Evolutionary conservation across 164 flowering plant species (phyloP), one percentile per base, ranked within the genome.

Genomic region (Tetracentron sinense): DNA sequence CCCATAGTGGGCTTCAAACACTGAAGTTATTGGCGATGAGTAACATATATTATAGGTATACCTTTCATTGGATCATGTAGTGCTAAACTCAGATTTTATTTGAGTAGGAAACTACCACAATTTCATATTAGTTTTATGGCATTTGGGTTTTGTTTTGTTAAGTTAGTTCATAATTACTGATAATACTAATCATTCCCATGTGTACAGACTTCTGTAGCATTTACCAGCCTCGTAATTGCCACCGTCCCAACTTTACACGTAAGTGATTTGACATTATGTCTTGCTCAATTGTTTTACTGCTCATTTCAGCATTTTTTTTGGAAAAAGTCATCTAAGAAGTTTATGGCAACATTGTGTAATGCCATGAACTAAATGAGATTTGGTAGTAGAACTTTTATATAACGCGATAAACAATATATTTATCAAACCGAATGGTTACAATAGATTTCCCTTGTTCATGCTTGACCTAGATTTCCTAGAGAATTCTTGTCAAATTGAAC

Each of bases 191-290:
- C n/a, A 20, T 62, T 63, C 42, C 52, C 25, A 22, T 75, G 26
- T 25, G 17, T 82, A 86, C 87, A 90, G 97, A 83, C 94, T 60
- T 79, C 89, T 31, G 72, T 82, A 60, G 94, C 94, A 7, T 83
- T 90, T 66, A 72, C 84, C 4, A 79, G 88, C 75, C 77, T 90
- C 54, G 90, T 90, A 12, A 58, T 81, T 52, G 87, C 87, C 30
- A 87, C 94, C 42, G 78, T 90, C 26, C 97, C 97, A 29, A 82
- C 97, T 48, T 65, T 90, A 42, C 60, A 38, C 76, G 97, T 90
- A 74, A 90, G 92, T 75, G 27, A 14, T 26, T 26, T 26, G 30
- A 53, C 2, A 7, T 3, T 53, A 7, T 15, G 3, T 20, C 21
- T 56, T 68, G 48, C 42, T 67, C 28, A 51, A 17, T 5, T 27